Percentiles rank a stretch among this genome's conserved stretches.
phyloP scores from a whole-genome alignment of 306 rosid genomes.

The Geum urbanum region DNA sequence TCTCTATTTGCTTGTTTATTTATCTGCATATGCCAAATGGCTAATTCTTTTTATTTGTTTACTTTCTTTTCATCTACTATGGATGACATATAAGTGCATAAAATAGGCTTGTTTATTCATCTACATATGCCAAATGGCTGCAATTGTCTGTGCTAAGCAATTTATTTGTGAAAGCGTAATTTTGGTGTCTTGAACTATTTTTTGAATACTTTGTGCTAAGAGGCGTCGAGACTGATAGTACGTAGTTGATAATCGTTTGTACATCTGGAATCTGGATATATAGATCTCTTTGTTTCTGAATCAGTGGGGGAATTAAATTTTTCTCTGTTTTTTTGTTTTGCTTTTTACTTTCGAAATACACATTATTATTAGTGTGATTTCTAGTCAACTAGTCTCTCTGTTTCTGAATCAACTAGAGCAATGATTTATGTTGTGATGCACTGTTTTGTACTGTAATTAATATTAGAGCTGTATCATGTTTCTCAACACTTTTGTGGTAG shows the following conservation, averaged over 20 bases:
- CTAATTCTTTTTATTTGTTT: too few species aligned
- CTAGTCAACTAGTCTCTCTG: too few species aligned
- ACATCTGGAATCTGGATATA: background rate
- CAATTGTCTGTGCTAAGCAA: background rate
- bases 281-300: background rate
- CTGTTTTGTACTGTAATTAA: too few species aligned
- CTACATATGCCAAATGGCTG: too few species aligned
- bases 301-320: background rate
- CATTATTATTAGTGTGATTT: too few species aligned
- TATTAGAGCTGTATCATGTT: background rate
- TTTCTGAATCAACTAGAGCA: background rate
- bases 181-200: background rate
- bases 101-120: background rate
- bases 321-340: too few species aligned
- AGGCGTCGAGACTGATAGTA: background rate
- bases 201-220: background rate
- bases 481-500: background rate
- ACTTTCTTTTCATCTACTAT: too few species aligned
- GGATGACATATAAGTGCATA: background rate
- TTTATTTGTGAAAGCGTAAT: background rate
- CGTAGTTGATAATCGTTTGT: background rate
- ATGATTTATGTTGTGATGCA: background rate
- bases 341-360: too few species aligned
- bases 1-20: background rate
- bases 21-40: slow-evolving; percentile 8